Base-by-base conservation (phyloP, 192 early-diverging fungal genomes). In the Dissophora ornata region DNA sequence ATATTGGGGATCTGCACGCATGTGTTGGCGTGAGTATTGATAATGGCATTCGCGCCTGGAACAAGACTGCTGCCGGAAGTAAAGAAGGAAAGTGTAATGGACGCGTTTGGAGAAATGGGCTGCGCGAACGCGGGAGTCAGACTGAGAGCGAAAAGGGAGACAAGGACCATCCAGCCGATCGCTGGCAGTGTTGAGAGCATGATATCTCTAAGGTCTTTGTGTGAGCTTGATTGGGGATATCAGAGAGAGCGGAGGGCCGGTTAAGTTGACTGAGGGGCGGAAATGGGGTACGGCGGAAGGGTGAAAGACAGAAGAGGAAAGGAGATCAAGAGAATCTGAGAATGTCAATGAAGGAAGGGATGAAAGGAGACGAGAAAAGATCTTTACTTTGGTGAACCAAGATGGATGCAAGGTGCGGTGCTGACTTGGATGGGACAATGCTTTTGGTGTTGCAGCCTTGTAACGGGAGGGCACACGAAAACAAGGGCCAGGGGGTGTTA, bases 61-160 rank as follows among this genome's bases (percentile, higher is more conserved):
- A 64, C 54, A 44, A 54, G 46, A 16, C 42, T 29, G 36, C 25
- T 18, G 15, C 33, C 33, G 22, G 1, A 22, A 24, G 53, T 52
- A 8, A 41, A 45, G 28, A 71, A 71, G 4, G 52, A 58, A 9
- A 71, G 32, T 0, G 69, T 55, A 32, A 57, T 42, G 26, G 53
- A 47, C 7, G 53, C 10, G n/a, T 30, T n/a, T 30, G 59, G 49
- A n/a, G 52, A 46, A 1, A 30, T 51, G 2, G 66, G 47, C 18
- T 28, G 26, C 26, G 58, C 58, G 4, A 32, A 54, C 41, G 57
- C 25, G 8, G 22, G 28, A 7, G 61, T 10, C 12, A 49, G 44
- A 22, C 26, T 11, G 33, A 55, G 22, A 16, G 28, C n/a, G 15
- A 48, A 10, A 30, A 71, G 26, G 24, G 61, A 5, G 12, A 54